These are phyloP conservation scores for Panellus pusillus DNA, from an alignment of 768 basidiomycete genomes.

Conservation along the genomic window DNA sequence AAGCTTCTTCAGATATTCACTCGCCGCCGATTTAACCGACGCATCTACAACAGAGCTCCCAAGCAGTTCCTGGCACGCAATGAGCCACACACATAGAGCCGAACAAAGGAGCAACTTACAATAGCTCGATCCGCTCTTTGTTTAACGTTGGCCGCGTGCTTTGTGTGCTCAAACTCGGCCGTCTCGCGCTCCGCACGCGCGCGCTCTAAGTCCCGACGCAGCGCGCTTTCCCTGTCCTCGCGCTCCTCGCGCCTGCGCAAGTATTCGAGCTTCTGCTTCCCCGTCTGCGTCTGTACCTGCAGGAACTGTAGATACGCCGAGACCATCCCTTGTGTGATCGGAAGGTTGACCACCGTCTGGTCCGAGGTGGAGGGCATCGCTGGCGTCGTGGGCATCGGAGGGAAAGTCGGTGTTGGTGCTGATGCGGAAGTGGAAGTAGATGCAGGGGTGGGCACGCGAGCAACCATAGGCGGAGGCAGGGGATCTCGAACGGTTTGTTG, in stretches of 20 bases:
- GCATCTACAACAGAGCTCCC: conserved; percentile 57
- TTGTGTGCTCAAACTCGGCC: conserved; percentile 53
- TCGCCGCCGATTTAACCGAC: conserved; percentile 63
- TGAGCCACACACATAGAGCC: not conserved
- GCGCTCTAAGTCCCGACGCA: conserved; percentile 54
- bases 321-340: conserved; percentile 58
- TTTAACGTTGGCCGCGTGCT: conserved; percentile 51
- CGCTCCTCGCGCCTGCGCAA: conserved; percentile 66
- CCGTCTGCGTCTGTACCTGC: conserved; percentile 67
- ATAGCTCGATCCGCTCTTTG: conserved; percentile 68
- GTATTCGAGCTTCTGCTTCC: conserved; percentile 70
- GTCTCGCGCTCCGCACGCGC: conserved; percentile 56
- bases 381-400: conserved; percentile 18
- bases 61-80: conserved; percentile 48
- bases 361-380: conserved; percentile 28
- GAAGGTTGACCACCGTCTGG: conserved; percentile 46
- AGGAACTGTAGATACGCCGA: conserved; percentile 58
- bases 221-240: conserved; percentile 57
- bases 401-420: conserved; percentile 26
- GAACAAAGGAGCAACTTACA: conserved; percentile 31
- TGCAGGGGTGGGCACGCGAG: conserved; percentile 14
- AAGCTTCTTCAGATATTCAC: conserved; percentile 71
- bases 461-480: conserved; percentile 27
- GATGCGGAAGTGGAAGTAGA: conserved; percentile 33
- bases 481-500: conserved; percentile 39